phyloP scores from a whole-genome alignment of 129 eudicot genomes.

The Chrysanthemum seticuspe region DNA sequence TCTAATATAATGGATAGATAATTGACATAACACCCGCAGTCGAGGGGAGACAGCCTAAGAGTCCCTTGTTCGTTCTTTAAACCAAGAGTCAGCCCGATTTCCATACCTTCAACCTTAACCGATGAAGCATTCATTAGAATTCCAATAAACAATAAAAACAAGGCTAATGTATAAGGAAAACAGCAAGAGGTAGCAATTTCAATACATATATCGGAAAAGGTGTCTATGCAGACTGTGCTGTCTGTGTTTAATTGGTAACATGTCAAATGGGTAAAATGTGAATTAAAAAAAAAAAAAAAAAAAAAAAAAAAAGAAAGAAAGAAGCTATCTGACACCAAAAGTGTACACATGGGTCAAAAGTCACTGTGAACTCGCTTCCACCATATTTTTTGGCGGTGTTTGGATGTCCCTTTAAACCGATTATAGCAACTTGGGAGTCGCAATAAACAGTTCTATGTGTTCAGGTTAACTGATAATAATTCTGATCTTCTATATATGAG shows the following conservation, averaged over 20 bases:
- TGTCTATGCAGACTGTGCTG: background rate
- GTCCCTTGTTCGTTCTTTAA: constrained; percentile 63
- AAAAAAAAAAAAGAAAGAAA: too few species aligned
- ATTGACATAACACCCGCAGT: constrained; percentile 73
- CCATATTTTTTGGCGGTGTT: too few species aligned
- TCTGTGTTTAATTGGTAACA: background rate
- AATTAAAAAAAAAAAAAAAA: background rate
- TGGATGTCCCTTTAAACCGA: too few species aligned
- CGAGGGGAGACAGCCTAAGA: constrained; percentile 59
- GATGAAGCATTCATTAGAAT: constrained; percentile 34
- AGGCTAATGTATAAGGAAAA: too few species aligned
- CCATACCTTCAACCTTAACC: constrained; percentile 88
- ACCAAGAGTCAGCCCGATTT: constrained; percentile 63
- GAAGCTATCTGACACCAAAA: background rate
- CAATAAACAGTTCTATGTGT: too few species aligned
- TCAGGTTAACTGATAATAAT: too few species aligned
- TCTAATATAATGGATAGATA: constrained; percentile 64
- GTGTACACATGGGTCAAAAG: background rate
- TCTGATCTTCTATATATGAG: too few species aligned
- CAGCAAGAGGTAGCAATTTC: background rate
- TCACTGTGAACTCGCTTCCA: too few species aligned
- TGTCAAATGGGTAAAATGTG: background rate
- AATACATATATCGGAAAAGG: background rate
- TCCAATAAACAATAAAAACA: constrained; percentile 6
- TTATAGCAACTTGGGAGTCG: too few species aligned